Percentiles rank a stretch among this genome's conserved stretches.
These are phyloP conservation scores for Cubamyces sp. DNA, from an alignment of 768 basidiomycete genomes.

Conservation along the genomic window DNA sequence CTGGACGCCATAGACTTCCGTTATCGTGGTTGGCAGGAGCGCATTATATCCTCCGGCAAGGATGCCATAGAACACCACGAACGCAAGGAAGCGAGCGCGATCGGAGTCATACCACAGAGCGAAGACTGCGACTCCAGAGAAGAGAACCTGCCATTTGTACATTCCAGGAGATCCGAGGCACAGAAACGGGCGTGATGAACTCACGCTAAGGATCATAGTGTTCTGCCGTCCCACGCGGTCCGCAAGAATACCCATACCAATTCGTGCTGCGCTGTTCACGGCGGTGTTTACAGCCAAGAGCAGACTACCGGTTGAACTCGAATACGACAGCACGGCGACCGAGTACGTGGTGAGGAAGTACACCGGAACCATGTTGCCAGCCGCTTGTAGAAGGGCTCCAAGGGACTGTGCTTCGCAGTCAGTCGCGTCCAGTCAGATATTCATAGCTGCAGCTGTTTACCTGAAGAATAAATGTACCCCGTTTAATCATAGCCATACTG, in stretches of 20 bases:
- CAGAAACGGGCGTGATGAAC: constrained; percentile 13
- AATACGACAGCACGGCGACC: constrained; percentile 42
- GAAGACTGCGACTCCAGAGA: constrained; percentile 45
- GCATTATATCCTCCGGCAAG: constrained; percentile 51
- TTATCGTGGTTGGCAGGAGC: constrained; percentile 47
- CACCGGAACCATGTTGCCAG: constrained; percentile 48
- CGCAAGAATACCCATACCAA: constrained; percentile 46
- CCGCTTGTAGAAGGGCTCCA: constrained; percentile 47
- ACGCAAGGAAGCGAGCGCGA: constrained; percentile 43
- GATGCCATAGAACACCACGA: constrained; percentile 46
- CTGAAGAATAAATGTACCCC: constrained; percentile 48
- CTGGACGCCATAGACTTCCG: constrained; percentile 47
- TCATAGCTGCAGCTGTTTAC: constrained; percentile 22
- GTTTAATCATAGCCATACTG: constrained; percentile 42
- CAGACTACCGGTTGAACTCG: constrained; percentile 41
- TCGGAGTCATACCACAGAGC: constrained; percentile 47
- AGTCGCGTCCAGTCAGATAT: background rate
- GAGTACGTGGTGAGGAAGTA: constrained; percentile 51
- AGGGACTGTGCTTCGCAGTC: constrained; percentile 34
- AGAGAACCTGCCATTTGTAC: constrained; percentile 37
- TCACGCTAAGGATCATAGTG: constrained; percentile 45
- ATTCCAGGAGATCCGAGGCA: background rate
- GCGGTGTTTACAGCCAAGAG: constrained; percentile 47
- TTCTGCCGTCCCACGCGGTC: constrained; percentile 49
- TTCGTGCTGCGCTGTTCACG: constrained; percentile 46